A percentile compares a stretch with the other conserved stretches of the same genome.
Conservation (phyloP, 192 early-diverging fungal species). For the Backusella mclennaniae region DNA sequence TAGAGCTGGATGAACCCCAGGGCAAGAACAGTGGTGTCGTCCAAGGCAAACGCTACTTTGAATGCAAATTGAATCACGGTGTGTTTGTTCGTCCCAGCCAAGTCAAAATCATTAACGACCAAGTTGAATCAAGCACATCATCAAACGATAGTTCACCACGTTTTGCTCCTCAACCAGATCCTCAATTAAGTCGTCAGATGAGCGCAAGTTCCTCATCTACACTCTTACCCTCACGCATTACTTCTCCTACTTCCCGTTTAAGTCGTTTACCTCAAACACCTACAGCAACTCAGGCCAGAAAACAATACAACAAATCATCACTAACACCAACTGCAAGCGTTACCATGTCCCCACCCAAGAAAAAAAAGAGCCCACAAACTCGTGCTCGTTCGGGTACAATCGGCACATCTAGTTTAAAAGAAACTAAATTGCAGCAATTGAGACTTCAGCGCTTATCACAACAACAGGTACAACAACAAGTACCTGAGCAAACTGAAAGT, state of each 20-base stretch:
- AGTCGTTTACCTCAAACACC: slow-evolving; percentile 7
- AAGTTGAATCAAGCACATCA: not conserved
- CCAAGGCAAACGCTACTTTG: slow-evolving; percentile 75
- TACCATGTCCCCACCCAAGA: not conserved
- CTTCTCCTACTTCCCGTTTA: slow-evolving; percentile 16
- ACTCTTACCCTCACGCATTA: slow-evolving; percentile 22
- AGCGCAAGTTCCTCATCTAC: slow-evolving; percentile 23
- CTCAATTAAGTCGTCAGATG: slow-evolving; percentile 6
- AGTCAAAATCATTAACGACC: slow-evolving; percentile 30
- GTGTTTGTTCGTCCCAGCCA: slow-evolving; percentile 75
- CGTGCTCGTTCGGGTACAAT: slow-evolving; percentile 17
- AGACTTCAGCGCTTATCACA: slow-evolving; percentile 3
- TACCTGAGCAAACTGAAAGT: slow-evolving; percentile 14
- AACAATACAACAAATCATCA: slow-evolving; percentile 9
- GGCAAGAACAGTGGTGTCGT: slow-evolving; percentile 83
- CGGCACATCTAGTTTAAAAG: not conserved
- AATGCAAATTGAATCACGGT: slow-evolving; percentile 66
- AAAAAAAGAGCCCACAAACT: slow-evolving; percentile 5
- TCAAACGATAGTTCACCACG: slow-evolving; percentile 10
- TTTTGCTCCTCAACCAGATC: slow-evolving; percentile 32
- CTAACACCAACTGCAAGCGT: slow-evolving; percentile 18
- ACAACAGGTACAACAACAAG: slow-evolving; percentile 17
- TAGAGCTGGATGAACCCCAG: slow-evolving; percentile 72
- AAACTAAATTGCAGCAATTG: slow-evolving; percentile 20
- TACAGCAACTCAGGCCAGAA: not conserved